These are phyloP conservation scores for Strigomonas culicis DNA, from an alignment of 208 protist genomes.

Conservation along the genomic window DNA sequence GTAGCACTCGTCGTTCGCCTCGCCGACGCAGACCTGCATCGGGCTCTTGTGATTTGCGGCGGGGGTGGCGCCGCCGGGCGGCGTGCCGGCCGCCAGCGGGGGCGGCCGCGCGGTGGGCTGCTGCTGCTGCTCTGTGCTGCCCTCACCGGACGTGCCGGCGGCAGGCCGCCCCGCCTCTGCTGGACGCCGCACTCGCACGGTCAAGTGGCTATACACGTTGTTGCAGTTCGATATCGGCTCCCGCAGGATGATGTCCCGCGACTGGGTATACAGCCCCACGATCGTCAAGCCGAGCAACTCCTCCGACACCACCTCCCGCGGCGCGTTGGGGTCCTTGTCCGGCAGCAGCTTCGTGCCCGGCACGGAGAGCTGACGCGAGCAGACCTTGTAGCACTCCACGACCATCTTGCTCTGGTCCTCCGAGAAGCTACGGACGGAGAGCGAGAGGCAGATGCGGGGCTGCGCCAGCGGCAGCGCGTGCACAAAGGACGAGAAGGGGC, in stretches of 20 bases:
- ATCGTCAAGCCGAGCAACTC: slow-evolving; percentile 74
- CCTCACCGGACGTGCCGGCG: background rate
- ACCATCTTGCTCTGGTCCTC: slow-evolving; percentile 68
- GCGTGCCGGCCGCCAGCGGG: no score
- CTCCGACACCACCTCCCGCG: slow-evolving; percentile 62
- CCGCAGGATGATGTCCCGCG: slow-evolving; percentile 55
- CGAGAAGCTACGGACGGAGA: slow-evolving; percentile 60
- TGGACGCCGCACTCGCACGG: background rate
- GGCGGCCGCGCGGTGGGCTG: no score
- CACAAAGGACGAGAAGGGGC: slow-evolving; percentile 80
- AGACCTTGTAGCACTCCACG: slow-evolving; percentile 75
- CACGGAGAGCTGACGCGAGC: slow-evolving; percentile 17
- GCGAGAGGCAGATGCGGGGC: slow-evolving; percentile 58
- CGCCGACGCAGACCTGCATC: no score
- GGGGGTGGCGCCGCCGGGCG: no score
- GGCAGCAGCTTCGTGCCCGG: slow-evolving; percentile 18
- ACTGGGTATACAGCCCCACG: slow-evolving; percentile 66
- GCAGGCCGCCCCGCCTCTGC: background rate
- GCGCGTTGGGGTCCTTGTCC: slow-evolving; percentile 15
- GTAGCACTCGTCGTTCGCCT: no score
- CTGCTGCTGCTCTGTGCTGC: background rate
- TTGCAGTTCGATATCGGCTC: slow-evolving; percentile 48
- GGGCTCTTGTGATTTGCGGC: no score
- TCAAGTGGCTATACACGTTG: slow-evolving; percentile 39
- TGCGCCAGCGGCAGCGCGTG: slow-evolving; percentile 72